phyloP scores from a whole-genome alignment of 495 filamentous ascomycete genomes.

The Terfezia boudieri region DNA sequence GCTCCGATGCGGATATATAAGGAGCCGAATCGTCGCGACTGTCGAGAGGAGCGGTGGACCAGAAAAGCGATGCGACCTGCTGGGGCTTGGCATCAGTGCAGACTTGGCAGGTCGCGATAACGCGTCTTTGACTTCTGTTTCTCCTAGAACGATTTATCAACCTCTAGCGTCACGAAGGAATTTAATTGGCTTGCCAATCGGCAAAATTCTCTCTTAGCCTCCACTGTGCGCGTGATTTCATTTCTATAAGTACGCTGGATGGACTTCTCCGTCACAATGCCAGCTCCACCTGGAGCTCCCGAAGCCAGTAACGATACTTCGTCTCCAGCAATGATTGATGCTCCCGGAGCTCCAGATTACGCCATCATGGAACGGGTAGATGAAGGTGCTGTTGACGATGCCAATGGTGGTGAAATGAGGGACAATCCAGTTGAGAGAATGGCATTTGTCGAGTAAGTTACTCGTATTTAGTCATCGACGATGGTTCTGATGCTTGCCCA shows the following conservation, averaged over 20 bases:
- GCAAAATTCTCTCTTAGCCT: no score
- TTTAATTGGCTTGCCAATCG: no score
- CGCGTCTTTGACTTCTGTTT: no score
- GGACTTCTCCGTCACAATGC: neutral
- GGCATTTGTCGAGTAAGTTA: neutral
- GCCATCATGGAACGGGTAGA: neutral
- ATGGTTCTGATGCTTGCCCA: conserved; percentile 5
- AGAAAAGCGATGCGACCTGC: no score
- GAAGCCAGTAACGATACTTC: neutral
- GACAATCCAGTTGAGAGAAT: neutral
- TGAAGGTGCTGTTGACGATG: neutral
- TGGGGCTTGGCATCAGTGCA: no score
- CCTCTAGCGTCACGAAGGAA: no score
- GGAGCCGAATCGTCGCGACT: no score
- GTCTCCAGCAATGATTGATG: neutral
- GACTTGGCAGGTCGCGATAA: no score
- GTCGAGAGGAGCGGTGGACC: no score
- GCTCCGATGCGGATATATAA: no score
- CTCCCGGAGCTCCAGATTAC: neutral
- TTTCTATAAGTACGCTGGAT: neutral
- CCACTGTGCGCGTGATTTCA: no score
- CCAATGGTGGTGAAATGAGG: neutral
- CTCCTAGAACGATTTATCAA: no score
- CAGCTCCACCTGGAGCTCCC: neutral
- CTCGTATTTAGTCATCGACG: neutral